Conservation (phyloP, 768 basidiomycete species). For the Pleurotus pulmonarius region DNA sequence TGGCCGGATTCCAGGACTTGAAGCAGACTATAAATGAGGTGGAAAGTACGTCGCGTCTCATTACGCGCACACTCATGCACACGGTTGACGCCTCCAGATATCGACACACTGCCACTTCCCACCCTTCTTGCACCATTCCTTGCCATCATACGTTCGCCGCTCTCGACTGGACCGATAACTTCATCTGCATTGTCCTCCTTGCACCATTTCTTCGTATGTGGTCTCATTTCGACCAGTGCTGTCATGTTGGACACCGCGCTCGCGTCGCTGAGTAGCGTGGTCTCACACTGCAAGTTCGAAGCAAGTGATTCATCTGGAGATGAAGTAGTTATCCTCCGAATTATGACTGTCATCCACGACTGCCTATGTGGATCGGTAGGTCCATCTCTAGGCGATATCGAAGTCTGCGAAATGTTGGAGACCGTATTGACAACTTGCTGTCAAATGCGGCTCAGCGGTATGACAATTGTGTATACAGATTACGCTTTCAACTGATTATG, state of each 20-base stretch:
- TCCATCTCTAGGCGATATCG: slow-evolving; percentile 78
- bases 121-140: slow-evolving; percentile 84
- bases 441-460: slow-evolving; percentile 94
- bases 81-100: slow-evolving; percentile 38
- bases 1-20: slow-evolving; percentile 86
- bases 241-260: slow-evolving; percentile 62
- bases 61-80: background rate
- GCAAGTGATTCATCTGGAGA: slow-evolving; percentile 97
- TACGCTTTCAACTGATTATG: background rate
- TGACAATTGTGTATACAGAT: slow-evolving; percentile 19
- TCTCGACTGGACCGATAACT: slow-evolving; percentile 96
- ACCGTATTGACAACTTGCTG: slow-evolving; percentile 96
- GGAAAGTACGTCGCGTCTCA: slow-evolving; percentile 43
- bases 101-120: slow-evolving; percentile 52
- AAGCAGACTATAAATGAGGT: slow-evolving; percentile 69
- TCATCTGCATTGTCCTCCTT: slow-evolving; percentile 88
- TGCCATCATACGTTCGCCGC: slow-evolving; percentile 85
- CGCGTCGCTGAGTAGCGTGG: slow-evolving; percentile 79
- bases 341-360: slow-evolving; percentile 85
- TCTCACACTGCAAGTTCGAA: slow-evolving; percentile 97
- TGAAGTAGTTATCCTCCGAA: slow-evolving; percentile 90
- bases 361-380: slow-evolving; percentile 73
- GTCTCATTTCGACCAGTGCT: slow-evolving; percentile 60
- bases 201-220: slow-evolving; percentile 82
- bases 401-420: slow-evolving; percentile 97